Conservation (phyloP, 495 filamentous ascomycete genomes). For the Neurospora sp. region DNA sequence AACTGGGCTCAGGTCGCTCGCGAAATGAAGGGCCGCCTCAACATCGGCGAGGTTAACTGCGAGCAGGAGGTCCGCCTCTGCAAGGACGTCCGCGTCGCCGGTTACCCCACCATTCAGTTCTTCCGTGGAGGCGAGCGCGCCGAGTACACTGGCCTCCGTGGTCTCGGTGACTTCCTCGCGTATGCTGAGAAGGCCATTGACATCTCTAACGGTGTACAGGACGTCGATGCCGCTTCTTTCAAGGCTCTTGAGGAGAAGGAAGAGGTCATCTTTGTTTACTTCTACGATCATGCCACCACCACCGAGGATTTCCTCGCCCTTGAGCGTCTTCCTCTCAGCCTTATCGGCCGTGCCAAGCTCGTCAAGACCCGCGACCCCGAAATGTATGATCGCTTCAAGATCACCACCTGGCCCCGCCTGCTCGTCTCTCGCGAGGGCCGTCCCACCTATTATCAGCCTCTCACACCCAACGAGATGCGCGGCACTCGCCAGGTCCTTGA, state of each 20-base stretch:
- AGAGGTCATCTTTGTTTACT: slow-evolving; percentile 92
- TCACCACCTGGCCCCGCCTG: slow-evolving; percentile 87
- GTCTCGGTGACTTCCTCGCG: slow-evolving; percentile 77
- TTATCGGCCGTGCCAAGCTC: slow-evolving; percentile 84
- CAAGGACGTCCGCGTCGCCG: slow-evolving; percentile 69
- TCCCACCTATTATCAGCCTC: slow-evolving; percentile 74
- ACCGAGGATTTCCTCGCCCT: slow-evolving; percentile 83
- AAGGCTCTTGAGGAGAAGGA: slow-evolving; percentile 83
- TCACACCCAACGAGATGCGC: slow-evolving; percentile 82
- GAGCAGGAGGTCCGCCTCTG: slow-evolving; percentile 74
- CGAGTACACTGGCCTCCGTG: slow-evolving; percentile 87
- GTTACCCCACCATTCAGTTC: slow-evolving; percentile 84
- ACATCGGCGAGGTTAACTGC: slow-evolving; percentile 95
- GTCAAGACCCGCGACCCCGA: slow-evolving; percentile 73
- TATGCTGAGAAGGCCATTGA: slow-evolving; percentile 83
- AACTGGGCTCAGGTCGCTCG: slow-evolving; percentile 84
- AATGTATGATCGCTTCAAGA: slow-evolving; percentile 75
- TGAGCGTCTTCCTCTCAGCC: slow-evolving; percentile 70
- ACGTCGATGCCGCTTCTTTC: slow-evolving; percentile 68
- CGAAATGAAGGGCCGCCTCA: slow-evolving; percentile 77
- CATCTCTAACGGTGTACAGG: slow-evolving; percentile 60
- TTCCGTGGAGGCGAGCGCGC: slow-evolving; percentile 86
- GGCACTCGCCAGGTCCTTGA: slow-evolving; percentile 67
- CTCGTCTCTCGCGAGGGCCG: slow-evolving; percentile 82
- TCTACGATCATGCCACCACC: slow-evolving; percentile 91